A percentile compares a stretch with the other conserved stretches of the same genome.
phyloP scores from a whole-genome alignment of 306 rosid species.

The Fragaria iinumae region DNA sequence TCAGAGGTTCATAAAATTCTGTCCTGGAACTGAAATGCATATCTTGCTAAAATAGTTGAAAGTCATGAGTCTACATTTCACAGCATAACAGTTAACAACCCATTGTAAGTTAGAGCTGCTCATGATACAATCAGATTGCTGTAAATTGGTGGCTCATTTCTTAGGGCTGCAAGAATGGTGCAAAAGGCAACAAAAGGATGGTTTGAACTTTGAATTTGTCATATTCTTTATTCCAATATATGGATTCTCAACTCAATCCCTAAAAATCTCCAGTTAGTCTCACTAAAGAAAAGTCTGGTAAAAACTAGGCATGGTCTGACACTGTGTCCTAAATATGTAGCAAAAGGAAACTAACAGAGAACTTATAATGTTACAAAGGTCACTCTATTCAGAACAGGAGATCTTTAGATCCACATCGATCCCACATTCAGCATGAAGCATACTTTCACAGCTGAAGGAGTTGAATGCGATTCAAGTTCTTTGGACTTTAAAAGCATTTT shows the following conservation, averaged over 20 bases:
- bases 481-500: background rate
- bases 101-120: background rate
- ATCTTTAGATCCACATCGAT: background rate
- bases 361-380: background rate
- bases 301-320: background rate
- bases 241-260: background rate
- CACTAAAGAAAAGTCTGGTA: background rate
- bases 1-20: background rate
- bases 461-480: background rate
- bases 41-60: background rate
- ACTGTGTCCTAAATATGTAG: background rate
- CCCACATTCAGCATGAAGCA: slow-evolving; percentile 3
- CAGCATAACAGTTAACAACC: background rate
- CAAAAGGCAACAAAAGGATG: background rate
- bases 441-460: background rate
- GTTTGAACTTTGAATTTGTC: background rate
- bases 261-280: background rate
- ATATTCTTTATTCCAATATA: background rate
- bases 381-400: background rate
- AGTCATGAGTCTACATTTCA: background rate
- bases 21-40: background rate
- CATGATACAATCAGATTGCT: background rate
- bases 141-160: background rate
- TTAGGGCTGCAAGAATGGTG: background rate
- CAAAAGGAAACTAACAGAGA: background rate